Percentiles rank a stretch among this genome's conserved stretches.
These are phyloP conservation scores for Simmondsia chinensis DNA, from an alignment of 148 eudicot species.

Conservation along the genomic window DNA sequence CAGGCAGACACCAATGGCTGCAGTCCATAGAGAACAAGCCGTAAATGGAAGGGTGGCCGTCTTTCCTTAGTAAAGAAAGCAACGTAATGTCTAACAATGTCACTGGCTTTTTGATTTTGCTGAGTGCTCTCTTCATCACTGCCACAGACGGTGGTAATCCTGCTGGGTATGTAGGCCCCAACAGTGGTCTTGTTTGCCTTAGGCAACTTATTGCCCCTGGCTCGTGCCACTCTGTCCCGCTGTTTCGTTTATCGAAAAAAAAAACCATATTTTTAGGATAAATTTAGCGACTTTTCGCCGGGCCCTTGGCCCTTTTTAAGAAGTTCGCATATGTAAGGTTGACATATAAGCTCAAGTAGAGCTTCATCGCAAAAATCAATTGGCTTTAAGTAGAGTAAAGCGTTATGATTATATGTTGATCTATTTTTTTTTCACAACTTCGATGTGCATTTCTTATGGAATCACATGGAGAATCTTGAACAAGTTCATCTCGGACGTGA, in stretches of 20 bases:
- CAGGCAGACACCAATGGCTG: constrained; percentile 94
- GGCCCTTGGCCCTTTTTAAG: too few relatives aligned
- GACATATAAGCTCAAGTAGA: too few relatives aligned
- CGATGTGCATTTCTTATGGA: too few relatives aligned
- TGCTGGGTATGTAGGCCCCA: constrained; percentile 53
- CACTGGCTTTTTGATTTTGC: constrained; percentile 50
- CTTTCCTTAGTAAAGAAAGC: constrained; percentile 66
- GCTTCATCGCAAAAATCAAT: too few relatives aligned
- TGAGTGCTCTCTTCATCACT: constrained; percentile 51
- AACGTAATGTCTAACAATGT: constrained; percentile 61
- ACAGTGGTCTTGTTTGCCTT: constrained; percentile 45
- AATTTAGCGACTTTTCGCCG: background rate
- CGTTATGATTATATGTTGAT: too few relatives aligned
- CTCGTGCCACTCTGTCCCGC: constrained; percentile 73
- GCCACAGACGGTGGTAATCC: constrained; percentile 37
- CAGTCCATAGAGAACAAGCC: constrained; percentile 58
- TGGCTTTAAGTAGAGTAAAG: too few relatives aligned
- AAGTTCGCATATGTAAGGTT: too few relatives aligned
- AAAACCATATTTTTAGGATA: background rate
- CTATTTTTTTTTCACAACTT: too few relatives aligned
- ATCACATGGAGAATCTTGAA: too few relatives aligned
- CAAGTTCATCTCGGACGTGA: too few relatives aligned
- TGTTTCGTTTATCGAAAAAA: constrained; percentile 11
- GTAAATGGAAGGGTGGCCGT: constrained; percentile 70
- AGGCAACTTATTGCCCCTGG: constrained; percentile 45